Base-by-base conservation (phyloP, 176 grass and related monocot species). In the Hordeum marinum region DNA sequence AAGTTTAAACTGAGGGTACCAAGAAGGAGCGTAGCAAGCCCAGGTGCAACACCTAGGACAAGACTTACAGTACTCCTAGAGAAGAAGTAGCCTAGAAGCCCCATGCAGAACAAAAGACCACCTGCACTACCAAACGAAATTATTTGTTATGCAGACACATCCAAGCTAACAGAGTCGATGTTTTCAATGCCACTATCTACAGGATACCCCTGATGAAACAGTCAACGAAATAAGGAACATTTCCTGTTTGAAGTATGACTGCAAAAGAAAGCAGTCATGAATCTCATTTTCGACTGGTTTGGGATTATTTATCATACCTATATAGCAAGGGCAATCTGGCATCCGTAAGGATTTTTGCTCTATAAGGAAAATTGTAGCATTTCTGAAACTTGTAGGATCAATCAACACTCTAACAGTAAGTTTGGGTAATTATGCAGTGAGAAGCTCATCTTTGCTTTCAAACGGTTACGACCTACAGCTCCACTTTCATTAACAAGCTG, bases 1-100 rank as follows among this genome's bases (percentile, higher is more conserved):
- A 92, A 87, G 15, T 92, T 94, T 18, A 94, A 77, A 80, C 93
- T 94, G 57, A 92, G 78, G 23, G 46, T 69, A 75, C 85, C 79
- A 75, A 94, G 87, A 24, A 87, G 45, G 11, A 90, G 84, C 10
- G 81, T 88, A 32, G 83, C 63, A 3, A 89, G 20, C 37, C 93
- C 93, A 55, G 85, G 88, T 27, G 76, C 85, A 42, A 94, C 83
- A 20, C 90, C 93, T 75, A 82, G 82, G 63, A 85, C 61, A 83
- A 93, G 78, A 80, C 88, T 90, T 74, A 91, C 66, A 45, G 85
- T 74, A 83, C 83, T 92, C 80, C 76, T 90, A 9, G 88, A 94
- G 26, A 94, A 92, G 54, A 94, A 43, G 86, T 90, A 94, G 24
- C 90, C 93, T 50, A 94, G 82, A 80, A 94, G 75, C 21, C 93